Evolutionary conservation across 129 eudicot genomes (phyloP), one percentile per base, ranked within the genome.

Genomic region (Pseudognaphalium luteoalbum): DNA sequence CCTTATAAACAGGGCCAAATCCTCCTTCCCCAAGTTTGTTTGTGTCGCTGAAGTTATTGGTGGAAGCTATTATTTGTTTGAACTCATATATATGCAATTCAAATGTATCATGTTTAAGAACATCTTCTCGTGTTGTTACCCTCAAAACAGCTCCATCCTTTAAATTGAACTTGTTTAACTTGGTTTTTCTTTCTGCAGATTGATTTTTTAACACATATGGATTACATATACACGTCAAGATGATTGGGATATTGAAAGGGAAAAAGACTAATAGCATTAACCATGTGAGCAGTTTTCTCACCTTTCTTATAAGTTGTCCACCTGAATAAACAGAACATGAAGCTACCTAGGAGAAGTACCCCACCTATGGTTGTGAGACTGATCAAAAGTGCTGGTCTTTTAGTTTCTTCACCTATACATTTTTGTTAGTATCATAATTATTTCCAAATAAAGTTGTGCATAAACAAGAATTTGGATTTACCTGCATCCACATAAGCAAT

Each of bases 21-120:
- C 88, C 88, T 35, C 91, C 88, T 64, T 66, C 74, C 29, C 91
- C 88, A 17, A 87, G 80, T 68, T 77, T 76, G 78, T 84, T 83
- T 39, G 17, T 63, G 41, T 32, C 5, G 50, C 77, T 58, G 65
- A 87, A 87, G 74, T 78, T 51, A 32, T 74, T 47, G 3, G 90
- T 86, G 34, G 82, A 75, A 54, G 73, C 50, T 28, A 83, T 32
- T 20, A 74, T 80, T 16, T 83, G 61, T 47, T 63, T 66, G 59
- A 76, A 77, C 32, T 80, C 76, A 44, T 30, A 83, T 50, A 78
- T 33, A 25, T 80, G 83, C 60, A 83, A 34, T 57, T 81, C 86
- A 16, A 63, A 33, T 2, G 82, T 25, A 52, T 76, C 74, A 3
- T 76, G 62, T 17, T 15, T 51, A 64, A 79, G 76, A 68, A 72